Evolutionary conservation across 2,329 filamentous ascomycete genomes (phyloP).

Genomic region (Colletotrichum truncatum): DNA sequence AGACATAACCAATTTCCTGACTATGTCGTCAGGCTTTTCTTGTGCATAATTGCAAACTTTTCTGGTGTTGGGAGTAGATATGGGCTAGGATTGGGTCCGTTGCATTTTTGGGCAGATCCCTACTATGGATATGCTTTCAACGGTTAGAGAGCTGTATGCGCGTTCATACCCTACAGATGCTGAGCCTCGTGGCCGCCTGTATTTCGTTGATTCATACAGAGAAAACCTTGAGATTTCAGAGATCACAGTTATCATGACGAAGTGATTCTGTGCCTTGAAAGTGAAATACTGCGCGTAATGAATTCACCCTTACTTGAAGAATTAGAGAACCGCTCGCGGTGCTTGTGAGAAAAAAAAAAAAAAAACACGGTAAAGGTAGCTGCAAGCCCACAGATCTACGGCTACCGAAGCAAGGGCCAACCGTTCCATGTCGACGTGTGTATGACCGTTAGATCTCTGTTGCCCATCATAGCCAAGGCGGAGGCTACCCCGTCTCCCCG

Average conservation of each 20-base stretch:
- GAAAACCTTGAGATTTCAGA: background rate
- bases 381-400: background rate
- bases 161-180: constrained; percentile 24
- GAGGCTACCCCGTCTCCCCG: background rate
- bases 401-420: constrained; percentile 1
- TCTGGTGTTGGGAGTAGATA: constrained; percentile 18
- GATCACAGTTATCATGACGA: background rate
- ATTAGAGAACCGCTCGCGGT: background rate
- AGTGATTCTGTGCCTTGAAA: background rate
- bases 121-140: background rate
- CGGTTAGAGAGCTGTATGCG: background rate
- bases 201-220: background rate
- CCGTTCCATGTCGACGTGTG: background rate
- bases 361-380: background rate
- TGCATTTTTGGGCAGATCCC: constrained; percentile 1
- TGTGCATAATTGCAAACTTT: constrained; percentile 14
- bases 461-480: background rate
- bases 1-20: too few species aligned
- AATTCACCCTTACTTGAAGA: too few species aligned
- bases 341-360: background rate
- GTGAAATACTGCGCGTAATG: background rate
- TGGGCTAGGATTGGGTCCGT: background rate
- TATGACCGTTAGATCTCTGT: background rate
- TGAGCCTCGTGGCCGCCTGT: constrained; percentile 13
- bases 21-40: background rate